phyloP scores from a whole-genome alignment of 1,139 yeast species.

The Yamadazyma conglobata region DNA sequence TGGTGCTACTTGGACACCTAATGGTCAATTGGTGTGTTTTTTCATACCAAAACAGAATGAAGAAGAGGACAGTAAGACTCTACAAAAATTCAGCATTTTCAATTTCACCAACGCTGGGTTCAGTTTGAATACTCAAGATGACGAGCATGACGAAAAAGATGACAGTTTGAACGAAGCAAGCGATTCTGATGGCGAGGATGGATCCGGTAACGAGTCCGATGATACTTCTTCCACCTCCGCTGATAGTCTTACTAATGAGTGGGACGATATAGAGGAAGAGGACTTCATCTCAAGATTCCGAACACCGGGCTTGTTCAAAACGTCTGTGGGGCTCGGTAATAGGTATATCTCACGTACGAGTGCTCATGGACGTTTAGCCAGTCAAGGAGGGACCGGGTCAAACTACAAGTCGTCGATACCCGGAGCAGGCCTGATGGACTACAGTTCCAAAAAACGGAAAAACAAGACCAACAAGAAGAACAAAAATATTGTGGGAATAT shows the following conservation, averaged over 20 bases:
- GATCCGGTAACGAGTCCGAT: slow-evolving; percentile 16
- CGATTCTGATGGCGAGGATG: slow-evolving; percentile 10
- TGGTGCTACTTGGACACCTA: slow-evolving; percentile 84
- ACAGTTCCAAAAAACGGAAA: slow-evolving; percentile 14
- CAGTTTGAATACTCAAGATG: slow-evolving; percentile 20
- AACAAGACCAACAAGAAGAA: slow-evolving; percentile 20
- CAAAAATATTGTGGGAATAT: slow-evolving; percentile 56
- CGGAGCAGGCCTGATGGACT: slow-evolving; percentile 14
- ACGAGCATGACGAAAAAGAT: slow-evolving; percentile 14
- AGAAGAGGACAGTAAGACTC: slow-evolving; percentile 24
- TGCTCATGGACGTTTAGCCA: slow-evolving; percentile 2
- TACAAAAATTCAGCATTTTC: slow-evolving; percentile 34
- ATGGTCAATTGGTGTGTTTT: slow-evolving; percentile 79
- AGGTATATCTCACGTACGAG: slow-evolving; percentile 17
- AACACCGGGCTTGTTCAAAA: slow-evolving; percentile 43
- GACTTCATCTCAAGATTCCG: slow-evolving; percentile 44
- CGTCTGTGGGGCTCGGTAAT: slow-evolving; percentile 40
- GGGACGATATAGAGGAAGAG: slow-evolving; percentile 46
- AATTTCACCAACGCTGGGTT: slow-evolving; percentile 41
- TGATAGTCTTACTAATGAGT: slow-evolving; percentile 50
- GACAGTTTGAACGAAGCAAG: slow-evolving; percentile 5
- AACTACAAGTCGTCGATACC: slow-evolving; percentile 15
- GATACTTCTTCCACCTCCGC: slow-evolving; percentile 19
- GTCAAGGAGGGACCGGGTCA: slow-evolving; percentile 16
- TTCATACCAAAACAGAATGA: slow-evolving; percentile 56